A percentile compares a stretch with the other conserved stretches of the same genome.
Evolutionary conservation across 2,329 filamentous ascomycete species (phyloP).

Genomic region (Paecilomyces fulvus): DNA sequence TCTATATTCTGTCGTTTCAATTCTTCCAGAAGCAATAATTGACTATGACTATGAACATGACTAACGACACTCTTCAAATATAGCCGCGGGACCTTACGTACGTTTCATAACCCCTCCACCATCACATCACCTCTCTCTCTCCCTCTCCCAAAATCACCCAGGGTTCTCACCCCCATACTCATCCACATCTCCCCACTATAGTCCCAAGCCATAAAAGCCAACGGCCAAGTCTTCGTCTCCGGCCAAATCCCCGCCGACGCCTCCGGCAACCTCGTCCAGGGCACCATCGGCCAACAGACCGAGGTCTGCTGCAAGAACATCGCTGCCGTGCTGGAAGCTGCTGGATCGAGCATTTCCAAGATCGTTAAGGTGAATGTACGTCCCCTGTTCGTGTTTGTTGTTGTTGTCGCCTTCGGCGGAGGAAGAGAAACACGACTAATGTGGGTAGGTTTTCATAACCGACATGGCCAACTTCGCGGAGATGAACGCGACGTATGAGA

Average conservation of each 20-base stretch:
- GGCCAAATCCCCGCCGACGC: constrained; percentile 68
- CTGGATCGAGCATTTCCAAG: constrained; percentile 66
- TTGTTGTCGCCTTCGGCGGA: not conserved
- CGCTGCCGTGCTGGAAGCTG: constrained; percentile 71
- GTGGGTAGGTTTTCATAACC: constrained; percentile 63
- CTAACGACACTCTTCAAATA: not conserved
- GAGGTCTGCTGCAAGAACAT: constrained; percentile 70
- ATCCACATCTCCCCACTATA: constrained; percentile 10
- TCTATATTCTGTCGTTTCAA: too few relatives aligned
- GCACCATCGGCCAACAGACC: constrained; percentile 60
- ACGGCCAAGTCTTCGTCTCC: constrained; percentile 61
- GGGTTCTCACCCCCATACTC: not conserved
- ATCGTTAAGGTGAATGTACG: constrained; percentile 74
- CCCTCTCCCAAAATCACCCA: not conserved
- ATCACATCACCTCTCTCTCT: not conserved
- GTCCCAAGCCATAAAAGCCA: constrained; percentile 57
- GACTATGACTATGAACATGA: too few relatives aligned
- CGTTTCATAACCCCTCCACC: constrained; percentile 11
- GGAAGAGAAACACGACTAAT: too few relatives aligned
- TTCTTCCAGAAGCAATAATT: too few relatives aligned
- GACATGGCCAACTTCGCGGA: constrained; percentile 84
- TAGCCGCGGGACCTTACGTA: constrained; percentile 38
- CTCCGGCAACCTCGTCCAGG: constrained; percentile 51
- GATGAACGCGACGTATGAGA: constrained; percentile 66
- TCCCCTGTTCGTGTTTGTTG: constrained; percentile 5